These are phyloP conservation scores for Colletotrichum trifolii DNA, from an alignment of 2,329 filamentous ascomycete species.

Conservation along the genomic window DNA sequence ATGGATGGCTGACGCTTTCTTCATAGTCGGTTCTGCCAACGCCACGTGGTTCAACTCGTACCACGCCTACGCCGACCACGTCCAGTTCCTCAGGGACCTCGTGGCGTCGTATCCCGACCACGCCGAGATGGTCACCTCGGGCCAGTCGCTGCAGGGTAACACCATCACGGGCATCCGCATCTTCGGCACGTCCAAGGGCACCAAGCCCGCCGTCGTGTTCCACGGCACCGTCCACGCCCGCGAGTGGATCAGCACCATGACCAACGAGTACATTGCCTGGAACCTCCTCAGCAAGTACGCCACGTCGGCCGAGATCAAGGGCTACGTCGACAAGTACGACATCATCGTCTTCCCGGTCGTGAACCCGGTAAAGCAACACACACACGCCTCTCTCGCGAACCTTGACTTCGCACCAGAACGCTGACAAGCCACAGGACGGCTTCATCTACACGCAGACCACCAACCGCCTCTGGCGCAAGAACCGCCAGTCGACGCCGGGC, in stretches of 20 bases:
- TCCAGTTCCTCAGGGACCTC: slow-evolving; percentile 53
- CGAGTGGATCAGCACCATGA: slow-evolving; percentile 59
- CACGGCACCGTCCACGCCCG: slow-evolving; percentile 63
- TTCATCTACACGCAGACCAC: slow-evolving; percentile 64
- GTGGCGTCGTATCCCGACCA: slow-evolving; percentile 49
- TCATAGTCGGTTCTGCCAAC: slow-evolving; percentile 35
- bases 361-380: slow-evolving; percentile 58
- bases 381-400: too few relatives aligned
- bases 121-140: slow-evolving; percentile 54
- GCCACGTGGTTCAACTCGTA: slow-evolving; percentile 58
- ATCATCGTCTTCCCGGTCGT: slow-evolving; percentile 68
- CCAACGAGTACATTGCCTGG: slow-evolving; percentile 59
- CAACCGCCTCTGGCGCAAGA: slow-evolving; percentile 66
- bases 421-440: slow-evolving; percentile 43
- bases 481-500: slow-evolving; percentile 50
- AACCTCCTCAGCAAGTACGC: slow-evolving; percentile 53
- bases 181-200: slow-evolving; percentile 51
- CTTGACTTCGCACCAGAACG: neutral
- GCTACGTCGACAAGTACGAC: slow-evolving; percentile 66
- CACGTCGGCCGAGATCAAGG: slow-evolving; percentile 44
- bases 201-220: slow-evolving; percentile 57
- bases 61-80: slow-evolving; percentile 57
- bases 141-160: slow-evolving; percentile 53
- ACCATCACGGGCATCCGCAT: slow-evolving; percentile 67
- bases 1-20: neutral